A percentile compares a stretch with the other conserved stretches of the same genome.
These are phyloP conservation scores for Apiospora pterosperma DNA, from an alignment of 2,329 filamentous ascomycete genomes.

Conservation along the genomic window DNA sequence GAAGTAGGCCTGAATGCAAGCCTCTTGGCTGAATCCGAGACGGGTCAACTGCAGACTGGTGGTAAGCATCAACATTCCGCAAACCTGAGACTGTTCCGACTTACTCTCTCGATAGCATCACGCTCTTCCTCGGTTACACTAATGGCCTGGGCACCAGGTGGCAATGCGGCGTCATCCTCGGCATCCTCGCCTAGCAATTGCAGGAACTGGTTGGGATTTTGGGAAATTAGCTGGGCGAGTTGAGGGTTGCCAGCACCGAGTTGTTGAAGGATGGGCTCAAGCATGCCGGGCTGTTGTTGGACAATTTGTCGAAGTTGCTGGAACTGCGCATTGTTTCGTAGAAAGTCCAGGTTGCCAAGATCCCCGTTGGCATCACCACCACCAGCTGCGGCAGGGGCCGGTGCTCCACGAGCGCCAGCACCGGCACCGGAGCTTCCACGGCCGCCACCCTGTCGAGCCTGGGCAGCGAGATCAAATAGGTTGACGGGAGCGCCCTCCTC, in stretches of 20 bases:
- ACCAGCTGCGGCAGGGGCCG: constrained; percentile 43
- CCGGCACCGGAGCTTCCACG: constrained; percentile 32
- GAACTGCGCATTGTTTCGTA: constrained; percentile 94
- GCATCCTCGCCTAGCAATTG: constrained; percentile 84
- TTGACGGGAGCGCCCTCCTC: constrained; percentile 61
- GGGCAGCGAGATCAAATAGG: constrained; percentile 88
- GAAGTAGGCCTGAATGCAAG: constrained; percentile 97
- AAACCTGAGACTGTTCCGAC: constrained; percentile 24
- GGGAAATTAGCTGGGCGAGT: constrained; percentile 85
- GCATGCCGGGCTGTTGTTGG: constrained; percentile 96
- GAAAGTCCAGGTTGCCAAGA: constrained; percentile 76
- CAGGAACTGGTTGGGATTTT: constrained; percentile 91
- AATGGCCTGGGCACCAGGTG: constrained; percentile 85
- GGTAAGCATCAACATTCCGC: constrained; percentile 10
- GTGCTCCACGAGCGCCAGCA: constrained; percentile 39
- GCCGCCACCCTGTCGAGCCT: constrained; percentile 52
- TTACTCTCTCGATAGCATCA: constrained; percentile 91
- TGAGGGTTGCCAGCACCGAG: constrained; percentile 93
- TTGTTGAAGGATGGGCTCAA: constrained; percentile 96
- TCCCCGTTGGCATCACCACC: constrained; percentile 39
- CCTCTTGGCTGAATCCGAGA: constrained; percentile 87
- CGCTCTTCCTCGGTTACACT: constrained; percentile 93
- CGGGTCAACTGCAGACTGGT: constrained; percentile 66
- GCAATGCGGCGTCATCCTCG: constrained; percentile 79
- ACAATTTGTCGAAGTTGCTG: constrained; percentile 96